Base-by-base conservation (phyloP, 768 basidiomycete genomes). In the Mycena rebaudengoi region DNA sequence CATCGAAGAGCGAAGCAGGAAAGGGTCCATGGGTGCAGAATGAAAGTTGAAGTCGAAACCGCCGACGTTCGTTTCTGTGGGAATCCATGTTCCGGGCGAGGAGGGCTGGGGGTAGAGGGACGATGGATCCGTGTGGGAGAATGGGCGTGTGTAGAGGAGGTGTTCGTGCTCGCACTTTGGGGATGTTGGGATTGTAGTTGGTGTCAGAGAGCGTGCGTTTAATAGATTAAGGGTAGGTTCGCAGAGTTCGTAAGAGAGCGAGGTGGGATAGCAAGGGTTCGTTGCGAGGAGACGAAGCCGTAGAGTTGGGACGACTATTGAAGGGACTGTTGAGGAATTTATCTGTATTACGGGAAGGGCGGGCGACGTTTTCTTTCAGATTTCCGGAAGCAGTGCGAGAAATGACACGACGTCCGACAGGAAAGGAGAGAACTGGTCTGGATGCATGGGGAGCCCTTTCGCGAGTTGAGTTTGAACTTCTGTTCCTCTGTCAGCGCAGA, bases 381-480 rank as follows among this genome's bases (percentile, higher is more conserved):
- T 68, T 67, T 8, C 60, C 57, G 49, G 73, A 73, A 26, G 63
- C 73, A 23, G 69, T 80, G 62, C 79, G 78, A 60, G 81, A 78
- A 35, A 74, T 49, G 26, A 75, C 67, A 28, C 75, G 78, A 58
- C 59, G 73, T 73, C 65, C 70, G 52, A 70, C 49, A 50, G 84
- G 84, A 29, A 84, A 2, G 83, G 83, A 20, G 85, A 85, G 12
- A 84, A 65, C 44, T 75, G 71, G 45, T 80, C 80, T 44, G 73
- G 73, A 5, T 69, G 63, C 11, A 62, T 41, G 4, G 68, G 72
- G 33, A 68, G 44, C n/a, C 65, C 65, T 45, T 68, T 64, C 3
- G 71, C 2, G 71, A 72, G 7, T 75, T 70, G 58, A 71, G 68
- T 18, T 66, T 65, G 16, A 63, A 66, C 25, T 62, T 68, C 25